Percentiles rank a stretch among this genome's conserved stretches.
These are phyloP conservation scores for Fusarium penzigii DNA, from an alignment of 2,329 filamentous ascomycete species.

Conservation along the genomic window DNA sequence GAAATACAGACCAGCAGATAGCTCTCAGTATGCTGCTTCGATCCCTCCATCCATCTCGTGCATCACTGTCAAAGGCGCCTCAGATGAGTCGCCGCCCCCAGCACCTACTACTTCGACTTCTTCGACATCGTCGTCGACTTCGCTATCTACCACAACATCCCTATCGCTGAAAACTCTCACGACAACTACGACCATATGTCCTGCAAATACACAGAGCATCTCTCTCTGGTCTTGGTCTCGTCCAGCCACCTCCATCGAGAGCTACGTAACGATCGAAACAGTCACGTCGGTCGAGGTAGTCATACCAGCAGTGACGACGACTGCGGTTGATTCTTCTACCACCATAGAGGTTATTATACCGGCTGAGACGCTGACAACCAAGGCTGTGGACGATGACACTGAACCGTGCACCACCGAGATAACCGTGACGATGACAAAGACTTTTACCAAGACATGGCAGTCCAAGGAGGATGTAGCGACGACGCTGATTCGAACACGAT, in stretches of 20 bases:
- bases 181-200: constrained; percentile 6
- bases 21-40: constrained; percentile 3
- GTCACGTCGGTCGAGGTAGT: constrained; percentile 3
- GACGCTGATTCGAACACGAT: constrained; percentile 20
- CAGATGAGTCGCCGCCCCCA: too few relatives aligned
- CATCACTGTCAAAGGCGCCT: constrained; percentile 11
- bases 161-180: constrained; percentile 3
- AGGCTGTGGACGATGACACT: constrained; percentile 7
- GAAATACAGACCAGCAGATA: constrained; percentile 12
- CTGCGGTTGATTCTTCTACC: too few relatives aligned
- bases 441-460: constrained; percentile 26
- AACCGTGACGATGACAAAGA: constrained; percentile 29
- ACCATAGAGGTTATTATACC: background rate
- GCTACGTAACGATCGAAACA: constrained; percentile 2
- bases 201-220: constrained; percentile 1
- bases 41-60: constrained; percentile 18
- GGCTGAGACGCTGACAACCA: background rate
- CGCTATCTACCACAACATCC: background rate
- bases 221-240: constrained; percentile 10
- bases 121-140: too few relatives aligned
- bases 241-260: constrained; percentile 3
- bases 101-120: too few relatives aligned
- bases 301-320: too few relatives aligned
- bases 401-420: constrained; percentile 26
- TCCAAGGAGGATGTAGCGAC: constrained; percentile 17